phyloP scores from a whole-genome alignment of 306 rosid species.

The Vachellia pachyceras region DNA sequence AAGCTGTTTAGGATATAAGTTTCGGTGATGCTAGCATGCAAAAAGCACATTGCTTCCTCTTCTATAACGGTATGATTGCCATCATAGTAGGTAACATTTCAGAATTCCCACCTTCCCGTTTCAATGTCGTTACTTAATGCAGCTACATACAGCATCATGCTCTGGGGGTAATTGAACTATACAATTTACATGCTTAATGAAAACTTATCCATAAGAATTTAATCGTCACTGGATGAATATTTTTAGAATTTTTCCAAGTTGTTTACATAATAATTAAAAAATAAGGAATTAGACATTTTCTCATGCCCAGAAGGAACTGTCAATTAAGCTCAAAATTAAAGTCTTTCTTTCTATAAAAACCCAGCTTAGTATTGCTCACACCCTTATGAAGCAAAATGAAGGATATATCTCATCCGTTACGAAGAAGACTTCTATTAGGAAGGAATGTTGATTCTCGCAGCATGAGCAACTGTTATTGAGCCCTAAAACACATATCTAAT shows the following conservation, averaged over 20 bases:
- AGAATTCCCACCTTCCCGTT: slow-evolving; percentile 24
- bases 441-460: not conserved
- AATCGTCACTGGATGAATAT: not conserved
- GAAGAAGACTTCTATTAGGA: not conserved
- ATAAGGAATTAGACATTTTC: not conserved
- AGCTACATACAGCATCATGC: slow-evolving; percentile 16
- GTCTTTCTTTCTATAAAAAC: slow-evolving; percentile 19
- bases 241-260: not conserved
- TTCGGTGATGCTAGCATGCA: slow-evolving; percentile 18
- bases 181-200: not conserved
- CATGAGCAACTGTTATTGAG: not conserved
- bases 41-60: slow-evolving; percentile 29
- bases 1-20: slow-evolving; percentile 29
- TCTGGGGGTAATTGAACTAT: slow-evolving; percentile 11
- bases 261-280: not conserved
- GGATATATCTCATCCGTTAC: not conserved
- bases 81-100: slow-evolving; percentile 10
- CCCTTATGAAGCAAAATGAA: slow-evolving; percentile 12
- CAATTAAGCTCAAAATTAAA: slow-evolving; percentile 12
- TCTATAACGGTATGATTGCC: slow-evolving; percentile 21
- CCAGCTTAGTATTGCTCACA: not conserved
- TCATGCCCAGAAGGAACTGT: slow-evolving; percentile 12
- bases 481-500: not conserved
- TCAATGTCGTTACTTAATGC: too few relatives aligned
- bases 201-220: slow-evolving; percentile 1